Evolutionary conservation across 2,329 filamentous ascomycete species (phyloP).

Genomic region (Dactylellina leptospora): DNA sequence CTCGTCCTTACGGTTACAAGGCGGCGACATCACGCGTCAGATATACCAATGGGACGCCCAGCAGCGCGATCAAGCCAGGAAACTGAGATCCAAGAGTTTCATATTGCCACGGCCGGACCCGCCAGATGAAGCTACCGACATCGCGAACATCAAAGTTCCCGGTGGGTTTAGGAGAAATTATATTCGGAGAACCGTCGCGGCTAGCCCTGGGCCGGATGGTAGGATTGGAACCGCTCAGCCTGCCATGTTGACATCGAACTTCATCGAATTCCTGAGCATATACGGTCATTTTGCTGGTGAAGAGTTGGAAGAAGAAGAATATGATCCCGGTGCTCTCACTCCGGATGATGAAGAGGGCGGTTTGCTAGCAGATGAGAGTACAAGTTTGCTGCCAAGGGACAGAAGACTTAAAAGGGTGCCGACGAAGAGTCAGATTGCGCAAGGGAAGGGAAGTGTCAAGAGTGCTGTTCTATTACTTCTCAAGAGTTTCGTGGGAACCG

Average conservation of each 20-base stretch:
- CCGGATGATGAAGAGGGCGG: slow-evolving; percentile 78
- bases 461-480: slow-evolving; percentile 75
- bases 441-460: slow-evolving; percentile 64
- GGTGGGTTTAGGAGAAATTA: slow-evolving; percentile 94
- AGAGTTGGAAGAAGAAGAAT: slow-evolving; percentile 80
- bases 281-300: slow-evolving; percentile 99
- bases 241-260: slow-evolving; percentile 84
- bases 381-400: slow-evolving; percentile 32
- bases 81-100: slow-evolving; percentile 83
- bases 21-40: slow-evolving; percentile 90
- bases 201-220: slow-evolving; percentile 60
- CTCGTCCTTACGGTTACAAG: slow-evolving; percentile 89
- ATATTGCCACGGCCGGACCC: slow-evolving; percentile 78
- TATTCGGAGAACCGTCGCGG: slow-evolving; percentile 71
- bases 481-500: slow-evolving; percentile 97
- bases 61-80: slow-evolving; percentile 70
- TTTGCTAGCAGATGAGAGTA: slow-evolving; percentile 60
- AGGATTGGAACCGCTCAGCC: slow-evolving; percentile 63
- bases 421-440: slow-evolving; percentile 48
- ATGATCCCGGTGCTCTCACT: slow-evolving; percentile 83
- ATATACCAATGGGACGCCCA: slow-evolving; percentile 98
- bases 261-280: slow-evolving; percentile 91
- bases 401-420: slow-evolving; percentile 29
- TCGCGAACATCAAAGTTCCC: slow-evolving; percentile 88
- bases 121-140: slow-evolving; percentile 81